Conservation (phyloP, 2,329 filamentous ascomycete genomes). For the Fusarium verticillioides region DNA sequence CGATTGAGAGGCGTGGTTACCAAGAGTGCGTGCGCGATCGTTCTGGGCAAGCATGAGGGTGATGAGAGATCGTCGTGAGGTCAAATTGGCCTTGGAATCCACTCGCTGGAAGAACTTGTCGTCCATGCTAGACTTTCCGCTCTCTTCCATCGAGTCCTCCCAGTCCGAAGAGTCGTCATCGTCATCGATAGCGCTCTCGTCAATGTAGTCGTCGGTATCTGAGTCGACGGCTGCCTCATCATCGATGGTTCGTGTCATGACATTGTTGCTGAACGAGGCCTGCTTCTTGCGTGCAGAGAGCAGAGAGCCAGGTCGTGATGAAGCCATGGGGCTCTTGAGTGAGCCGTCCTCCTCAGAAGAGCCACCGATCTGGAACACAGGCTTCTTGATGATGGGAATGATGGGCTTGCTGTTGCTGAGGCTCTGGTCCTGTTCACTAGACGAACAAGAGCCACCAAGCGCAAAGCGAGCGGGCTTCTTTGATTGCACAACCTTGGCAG, state of each 20-base stretch:
- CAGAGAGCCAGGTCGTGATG: slow-evolving; percentile 56
- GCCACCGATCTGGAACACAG: slow-evolving; percentile 64
- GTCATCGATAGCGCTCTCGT: slow-evolving; percentile 84
- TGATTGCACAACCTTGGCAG: slow-evolving; percentile 74
- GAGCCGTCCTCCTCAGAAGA: slow-evolving; percentile 85
- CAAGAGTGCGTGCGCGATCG: slow-evolving; percentile 76
- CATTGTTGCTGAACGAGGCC: slow-evolving; percentile 82
- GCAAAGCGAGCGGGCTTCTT: slow-evolving; percentile 74
- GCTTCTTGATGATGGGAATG: slow-evolving; percentile 48
- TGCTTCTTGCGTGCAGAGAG: slow-evolving; percentile 73
- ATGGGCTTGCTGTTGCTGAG: slow-evolving; percentile 55
- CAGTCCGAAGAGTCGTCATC: slow-evolving; percentile 72
- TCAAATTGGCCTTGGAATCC: slow-evolving; percentile 85
- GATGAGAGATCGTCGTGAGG: slow-evolving; percentile 87
- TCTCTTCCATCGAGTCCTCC: slow-evolving; percentile 80
- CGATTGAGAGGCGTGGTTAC: slow-evolving; percentile 73
- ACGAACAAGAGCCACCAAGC: slow-evolving; percentile 85
- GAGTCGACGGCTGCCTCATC: slow-evolving; percentile 65
- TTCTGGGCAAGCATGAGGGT: slow-evolving; percentile 87
- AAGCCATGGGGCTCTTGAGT: slow-evolving; percentile 65
- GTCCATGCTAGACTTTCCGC: slow-evolving; percentile 83
- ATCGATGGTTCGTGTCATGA: slow-evolving; percentile 74
- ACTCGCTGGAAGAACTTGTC: slow-evolving; percentile 90
- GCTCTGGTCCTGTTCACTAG: slow-evolving; percentile 65
- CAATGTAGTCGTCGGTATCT: slow-evolving; percentile 75